Evolutionary conservation across 1,284 basidiomycete genomes (phyloP).

Genomic region (Neotropicomus parvogracilis): DNA sequence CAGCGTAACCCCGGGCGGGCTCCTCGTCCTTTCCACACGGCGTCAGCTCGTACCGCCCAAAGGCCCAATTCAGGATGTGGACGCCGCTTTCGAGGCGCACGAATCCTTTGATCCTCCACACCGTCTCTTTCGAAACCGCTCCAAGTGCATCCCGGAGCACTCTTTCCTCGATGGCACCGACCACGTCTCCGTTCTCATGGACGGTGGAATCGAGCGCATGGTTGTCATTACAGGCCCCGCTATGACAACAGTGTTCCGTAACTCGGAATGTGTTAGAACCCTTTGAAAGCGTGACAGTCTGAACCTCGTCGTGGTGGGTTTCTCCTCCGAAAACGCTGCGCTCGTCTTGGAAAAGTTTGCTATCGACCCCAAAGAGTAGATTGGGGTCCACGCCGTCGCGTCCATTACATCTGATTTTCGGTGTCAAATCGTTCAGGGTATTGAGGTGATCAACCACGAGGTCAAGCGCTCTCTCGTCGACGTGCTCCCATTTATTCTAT

Average conservation of each 20-base stretch:
- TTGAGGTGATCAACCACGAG: conserved; percentile 81
- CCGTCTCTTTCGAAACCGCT: conserved; percentile 58
- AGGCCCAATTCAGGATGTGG: conserved; percentile 86
- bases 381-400: conserved; percentile 65
- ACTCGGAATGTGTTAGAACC: conserved; percentile 32
- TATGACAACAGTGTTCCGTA: conserved; percentile 29
- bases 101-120: conserved; percentile 84
- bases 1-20: conserved; percentile 32
- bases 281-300: conserved; percentile 63
- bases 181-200: neutral
- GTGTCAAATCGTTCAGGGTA: conserved; percentile 84
- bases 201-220: conserved; percentile 2
- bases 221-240: conserved; percentile 19
- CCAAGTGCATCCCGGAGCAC: conserved; percentile 46
- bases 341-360: conserved; percentile 59
- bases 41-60: conserved; percentile 76
- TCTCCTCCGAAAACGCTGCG: conserved; percentile 1
- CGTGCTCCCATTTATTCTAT: conserved; percentile 85
- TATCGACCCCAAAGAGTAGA: conserved; percentile 81
- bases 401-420: conserved; percentile 71
- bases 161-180: conserved; percentile 28
- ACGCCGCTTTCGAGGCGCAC: conserved; percentile 50
- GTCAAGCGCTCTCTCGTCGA: conserved; percentile 74
- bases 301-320: conserved; percentile 75
- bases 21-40: conserved; percentile 34